Evolutionary conservation across 106 monocot genomes (phyloP).

Genomic region (Chionographis japonica): DNA sequence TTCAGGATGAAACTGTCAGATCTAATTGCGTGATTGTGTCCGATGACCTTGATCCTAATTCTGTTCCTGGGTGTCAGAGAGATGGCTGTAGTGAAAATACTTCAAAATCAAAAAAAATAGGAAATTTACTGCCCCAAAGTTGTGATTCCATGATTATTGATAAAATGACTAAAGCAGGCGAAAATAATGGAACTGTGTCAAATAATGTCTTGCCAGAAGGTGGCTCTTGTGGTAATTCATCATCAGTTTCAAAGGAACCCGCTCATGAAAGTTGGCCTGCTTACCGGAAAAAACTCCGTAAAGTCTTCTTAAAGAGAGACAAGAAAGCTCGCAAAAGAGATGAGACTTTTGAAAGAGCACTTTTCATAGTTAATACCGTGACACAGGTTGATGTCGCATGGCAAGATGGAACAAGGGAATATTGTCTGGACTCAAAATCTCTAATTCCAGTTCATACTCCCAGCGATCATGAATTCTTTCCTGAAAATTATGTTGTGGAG

Average conservation of each 20-base stretch:
- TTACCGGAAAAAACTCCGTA: conserved; percentile 62
- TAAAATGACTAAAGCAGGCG: conserved; percentile 6
- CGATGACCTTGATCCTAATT: conserved; percentile 1
- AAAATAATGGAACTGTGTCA: conserved; percentile 12
- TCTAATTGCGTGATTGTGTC: not conserved
- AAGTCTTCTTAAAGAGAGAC: conserved; percentile 56
- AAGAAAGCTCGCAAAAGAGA: conserved; percentile 53
- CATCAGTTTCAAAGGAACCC: conserved; percentile 42
- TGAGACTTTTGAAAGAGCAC: conserved; percentile 71
- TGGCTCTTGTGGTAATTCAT: conserved; percentile 23
- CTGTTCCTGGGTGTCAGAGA: conserved; percentile 7
- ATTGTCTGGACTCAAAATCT: conserved; percentile 54
- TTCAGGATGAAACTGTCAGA: conserved; percentile 1
- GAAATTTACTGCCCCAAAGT: conserved; percentile 7
- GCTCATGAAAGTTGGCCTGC: conserved; percentile 45
- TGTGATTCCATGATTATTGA: not conserved
- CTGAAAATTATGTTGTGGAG: conserved; percentile 93
- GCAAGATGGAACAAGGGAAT: conserved; percentile 85
- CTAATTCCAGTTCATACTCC: conserved; percentile 77
- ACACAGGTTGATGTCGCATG: conserved; percentile 87
- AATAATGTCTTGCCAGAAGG: conserved; percentile 4
- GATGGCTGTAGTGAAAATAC: conserved; percentile 2
- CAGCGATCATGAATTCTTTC: conserved; percentile 91
- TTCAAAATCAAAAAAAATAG: not conserved
- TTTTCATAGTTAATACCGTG: conserved; percentile 57